Conservation (phyloP, 352 stramenopile species). For the Phytophthora megakarya region DNA sequence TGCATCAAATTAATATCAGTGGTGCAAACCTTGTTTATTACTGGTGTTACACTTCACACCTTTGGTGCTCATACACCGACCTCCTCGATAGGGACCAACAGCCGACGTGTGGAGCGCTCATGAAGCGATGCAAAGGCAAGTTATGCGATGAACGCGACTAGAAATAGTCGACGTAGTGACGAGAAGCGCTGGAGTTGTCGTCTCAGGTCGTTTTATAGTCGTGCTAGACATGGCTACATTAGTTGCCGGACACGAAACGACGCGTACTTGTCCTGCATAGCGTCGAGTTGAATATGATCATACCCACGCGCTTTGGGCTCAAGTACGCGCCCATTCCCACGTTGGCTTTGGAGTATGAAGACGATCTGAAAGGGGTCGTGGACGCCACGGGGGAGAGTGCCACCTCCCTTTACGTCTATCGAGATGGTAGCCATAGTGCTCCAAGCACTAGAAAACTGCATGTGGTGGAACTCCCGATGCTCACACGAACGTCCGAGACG, state of each 20-base stretch:
- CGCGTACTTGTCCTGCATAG: background rate
- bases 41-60: no score
- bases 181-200: background rate
- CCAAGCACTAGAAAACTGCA: constrained; percentile 50
- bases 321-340: constrained; percentile 85
- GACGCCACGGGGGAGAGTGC: constrained; percentile 32
- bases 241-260: constrained; percentile 30
- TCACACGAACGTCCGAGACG: constrained; percentile 54
- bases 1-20: no score
- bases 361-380: constrained; percentile 46
- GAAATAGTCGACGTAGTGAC: constrained; percentile 15
- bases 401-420: constrained; percentile 68
- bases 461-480: constrained; percentile 75
- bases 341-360: constrained; percentile 83
- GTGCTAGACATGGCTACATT: constrained; percentile 3
- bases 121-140: background rate
- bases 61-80: no score
- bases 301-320: constrained; percentile 77
- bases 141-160: background rate
- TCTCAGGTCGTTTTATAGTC: background rate
- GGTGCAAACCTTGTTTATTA: no score
- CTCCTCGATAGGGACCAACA: no score
- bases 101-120: background rate
- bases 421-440: constrained; percentile 16
- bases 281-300: constrained; percentile 52